Base-by-base conservation (phyloP, 495 filamentous ascomycete genomes). In the Penicillium cinerascens region DNA sequence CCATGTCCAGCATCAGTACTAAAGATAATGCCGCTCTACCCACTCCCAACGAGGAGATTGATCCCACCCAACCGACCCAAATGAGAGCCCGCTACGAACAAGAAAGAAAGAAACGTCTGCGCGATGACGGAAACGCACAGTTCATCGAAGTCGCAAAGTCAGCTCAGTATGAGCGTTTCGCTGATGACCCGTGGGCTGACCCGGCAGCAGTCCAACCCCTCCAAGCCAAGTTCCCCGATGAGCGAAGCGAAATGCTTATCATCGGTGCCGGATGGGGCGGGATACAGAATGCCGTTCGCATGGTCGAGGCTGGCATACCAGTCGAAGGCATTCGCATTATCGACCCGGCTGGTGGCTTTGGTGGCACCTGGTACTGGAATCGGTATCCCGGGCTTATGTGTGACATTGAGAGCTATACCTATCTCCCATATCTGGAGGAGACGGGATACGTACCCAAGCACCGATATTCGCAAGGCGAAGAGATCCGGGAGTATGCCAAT, bases 361-460 rank as follows among this genome's bases (percentile, higher is more conserved):
- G 81, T 1, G 81, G 81, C 0, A 78, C 76, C 10, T 81, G 76
- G 79, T 74, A 73, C 57, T 73, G 65, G 68, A 71, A 74, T 41
- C 58, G 56, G 17, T 73, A 72, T 23, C 71, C 71, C 0, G 71
- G 71, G 0, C n/a, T 69, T 11, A 58, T 52, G 37, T 69, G 67
- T 23, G 68, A 72, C 47, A 41, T 61, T 10, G 67, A 72, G 35
- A 65, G 61, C 35, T 66, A 64, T 33, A 53, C 52, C 6, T 72
- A 72, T 39, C 55, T 86, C 64, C 81, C 83, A 0, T 57, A 81
- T 11, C 64, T 85, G n/a, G 82, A 85, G 37, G 82, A 84, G 59
- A 84, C 73, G 3, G 79, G 75, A 0, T 84, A 79, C 52, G 66
- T 82, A 46, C 82, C 82, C 0, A 71, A 59, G 20, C 64, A 71